Evolutionary conservation across 192 early-diverging fungal genomes (phyloP).

Genomic region (Coemansia javaensis): DNA sequence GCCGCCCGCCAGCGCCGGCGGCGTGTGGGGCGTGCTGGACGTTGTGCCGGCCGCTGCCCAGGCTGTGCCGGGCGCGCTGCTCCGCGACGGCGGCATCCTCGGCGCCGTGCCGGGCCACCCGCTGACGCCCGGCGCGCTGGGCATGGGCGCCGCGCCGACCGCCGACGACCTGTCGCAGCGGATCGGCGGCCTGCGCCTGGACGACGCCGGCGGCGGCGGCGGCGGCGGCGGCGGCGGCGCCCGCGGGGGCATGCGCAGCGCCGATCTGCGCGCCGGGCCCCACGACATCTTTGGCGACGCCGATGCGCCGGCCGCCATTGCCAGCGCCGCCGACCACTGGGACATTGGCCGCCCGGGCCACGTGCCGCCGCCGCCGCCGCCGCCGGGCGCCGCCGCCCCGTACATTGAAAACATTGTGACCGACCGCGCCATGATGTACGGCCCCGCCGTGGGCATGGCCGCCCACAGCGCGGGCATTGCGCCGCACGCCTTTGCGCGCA

Average conservation of each 20-base stretch:
- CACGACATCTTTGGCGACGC: slow-evolving; percentile 43
- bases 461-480: slow-evolving; percentile 23
- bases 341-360: slow-evolving; percentile 27
- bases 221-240: slow-evolving; percentile 14
- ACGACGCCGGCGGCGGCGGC: slow-evolving; percentile 22
- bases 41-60: slow-evolving; percentile 8
- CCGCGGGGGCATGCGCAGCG: slow-evolving; percentile 31
- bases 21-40: slow-evolving; percentile 22
- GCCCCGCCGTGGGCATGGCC: slow-evolving; percentile 5
- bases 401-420: slow-evolving; percentile 39
- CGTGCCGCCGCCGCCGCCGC: slow-evolving; percentile 3
- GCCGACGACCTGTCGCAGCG: slow-evolving; percentile 33
- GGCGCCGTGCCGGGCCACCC: not conserved
- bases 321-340: slow-evolving; percentile 35
- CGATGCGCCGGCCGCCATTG: slow-evolving; percentile 17
- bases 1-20: slow-evolving; percentile 1
- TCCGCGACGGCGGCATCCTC: slow-evolving; percentile 18
- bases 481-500: slow-evolving; percentile 24
- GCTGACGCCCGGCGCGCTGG: slow-evolving; percentile 11
- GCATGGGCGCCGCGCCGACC: slow-evolving; percentile 11
- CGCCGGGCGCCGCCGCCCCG: slow-evolving; percentile 1
- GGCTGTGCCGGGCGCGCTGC: slow-evolving; percentile 2
- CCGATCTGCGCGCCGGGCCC: slow-evolving; percentile 29
- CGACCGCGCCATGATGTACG: slow-evolving; percentile 23
- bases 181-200: slow-evolving; percentile 29